A percentile compares a stretch with the other conserved stretches of the same genome.
Conservation (phyloP, 768 basidiomycete species). For the Calocybe indica region DNA sequence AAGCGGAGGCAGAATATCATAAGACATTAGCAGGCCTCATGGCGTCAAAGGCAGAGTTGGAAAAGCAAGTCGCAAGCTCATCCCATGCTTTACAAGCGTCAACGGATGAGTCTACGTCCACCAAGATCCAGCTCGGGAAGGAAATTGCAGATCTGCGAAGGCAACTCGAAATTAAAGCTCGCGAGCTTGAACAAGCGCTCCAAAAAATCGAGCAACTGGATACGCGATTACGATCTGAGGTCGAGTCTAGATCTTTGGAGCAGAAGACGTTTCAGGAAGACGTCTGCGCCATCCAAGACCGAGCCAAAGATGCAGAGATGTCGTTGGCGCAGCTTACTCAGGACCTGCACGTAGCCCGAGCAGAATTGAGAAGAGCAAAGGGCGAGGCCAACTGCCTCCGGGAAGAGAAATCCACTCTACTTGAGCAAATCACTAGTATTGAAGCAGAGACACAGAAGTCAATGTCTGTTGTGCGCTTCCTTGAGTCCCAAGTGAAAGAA, state of each 20-base stretch:
- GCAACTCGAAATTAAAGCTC: slow-evolving; percentile 27
- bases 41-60: not conserved
- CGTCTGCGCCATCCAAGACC: slow-evolving; percentile 21
- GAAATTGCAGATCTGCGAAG: slow-evolving; percentile 27
- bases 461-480: slow-evolving; percentile 51
- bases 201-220: slow-evolving; percentile 33
- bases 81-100: slow-evolving; percentile 7
- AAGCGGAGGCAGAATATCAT: not conserved
- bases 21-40: too few species aligned
- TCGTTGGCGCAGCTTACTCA: slow-evolving; percentile 27
- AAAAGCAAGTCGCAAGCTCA: not conserved
- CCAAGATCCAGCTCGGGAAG: slow-evolving; percentile 24
- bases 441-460: slow-evolving; percentile 63
- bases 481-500: slow-evolving; percentile 61
- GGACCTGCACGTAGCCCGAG: slow-evolving; percentile 28
- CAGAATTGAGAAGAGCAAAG: slow-evolving; percentile 36
- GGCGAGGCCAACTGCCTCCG: slow-evolving; percentile 22
- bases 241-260: slow-evolving; percentile 24
- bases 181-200: slow-evolving; percentile 29
- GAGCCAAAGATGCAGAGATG: slow-evolving; percentile 23
- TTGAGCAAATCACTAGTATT: slow-evolving; percentile 50
- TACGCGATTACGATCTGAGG: slow-evolving; percentile 31
- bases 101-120: slow-evolving; percentile 16
- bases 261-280: slow-evolving; percentile 24
- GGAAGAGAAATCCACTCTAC: slow-evolving; percentile 46